Conservation (phyloP, 1,139 yeast species). For the Hyphopichia pseudoburtonii region DNA sequence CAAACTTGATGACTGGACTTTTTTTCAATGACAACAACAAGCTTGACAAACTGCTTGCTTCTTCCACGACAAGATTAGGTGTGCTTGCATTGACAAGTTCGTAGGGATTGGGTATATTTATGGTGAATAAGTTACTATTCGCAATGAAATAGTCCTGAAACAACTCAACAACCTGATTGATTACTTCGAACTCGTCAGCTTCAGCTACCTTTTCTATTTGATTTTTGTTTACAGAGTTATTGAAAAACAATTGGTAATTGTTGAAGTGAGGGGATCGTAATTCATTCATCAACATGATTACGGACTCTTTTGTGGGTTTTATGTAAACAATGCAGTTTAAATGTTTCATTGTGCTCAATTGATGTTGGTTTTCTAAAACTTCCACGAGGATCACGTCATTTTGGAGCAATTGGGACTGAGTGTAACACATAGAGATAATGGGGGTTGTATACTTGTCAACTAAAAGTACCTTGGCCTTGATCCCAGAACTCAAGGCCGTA, state of each 20-base stretch:
- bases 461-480: conserved; percentile 69
- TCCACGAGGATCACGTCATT: conserved; percentile 84
- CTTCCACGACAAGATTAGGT: conserved; percentile 32
- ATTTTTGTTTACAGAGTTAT: conserved; percentile 69
- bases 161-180: conserved; percentile 72
- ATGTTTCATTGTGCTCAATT: conserved; percentile 76
- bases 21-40: conserved; percentile 69
- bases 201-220: conserved; percentile 87
- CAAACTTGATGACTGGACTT: conserved; percentile 78
- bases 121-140: conserved; percentile 64
- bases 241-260: conserved; percentile 73
- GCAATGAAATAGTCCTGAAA: conserved; percentile 81
- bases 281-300: conserved; percentile 62
- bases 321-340: conserved; percentile 79
- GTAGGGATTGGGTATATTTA: conserved; percentile 20
- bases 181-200: conserved; percentile 82
- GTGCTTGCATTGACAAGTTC: neutral
- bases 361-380: conserved; percentile 55
- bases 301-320: conserved; percentile 68
- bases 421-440: conserved; percentile 79
- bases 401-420: conserved; percentile 81
- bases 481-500: conserved; percentile 22
- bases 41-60: conserved; percentile 58
- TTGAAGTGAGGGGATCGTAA: conserved; percentile 76
- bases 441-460: conserved; percentile 81